These are phyloP conservation scores for Stemphylium vesicarium DNA, from an alignment of 2,329 filamentous ascomycete species.

Conservation along the genomic window DNA sequence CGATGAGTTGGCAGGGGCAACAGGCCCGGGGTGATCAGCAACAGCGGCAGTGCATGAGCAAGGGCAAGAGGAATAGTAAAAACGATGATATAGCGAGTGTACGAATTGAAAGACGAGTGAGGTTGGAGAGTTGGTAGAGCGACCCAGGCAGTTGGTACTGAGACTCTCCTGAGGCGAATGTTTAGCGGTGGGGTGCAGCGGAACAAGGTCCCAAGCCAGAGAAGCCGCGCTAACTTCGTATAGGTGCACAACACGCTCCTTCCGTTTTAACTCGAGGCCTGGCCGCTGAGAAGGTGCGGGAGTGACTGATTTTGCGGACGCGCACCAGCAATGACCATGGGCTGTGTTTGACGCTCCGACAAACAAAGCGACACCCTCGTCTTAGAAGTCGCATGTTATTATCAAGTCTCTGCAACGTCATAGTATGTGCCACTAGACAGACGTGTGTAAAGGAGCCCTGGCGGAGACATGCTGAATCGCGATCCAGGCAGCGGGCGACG, in stretches of 20 bases:
- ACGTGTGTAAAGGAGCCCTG: not conserved
- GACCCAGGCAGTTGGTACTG: conserved; percentile 10
- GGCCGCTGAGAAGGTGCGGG: conserved; percentile 7
- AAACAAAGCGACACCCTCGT: conserved; percentile 14
- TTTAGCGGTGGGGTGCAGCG: conserved; percentile 18
- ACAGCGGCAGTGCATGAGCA: conserved; percentile 7
- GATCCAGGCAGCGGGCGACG: not conserved
- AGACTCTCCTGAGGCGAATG: conserved; percentile 24
- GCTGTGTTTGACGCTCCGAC: not conserved
- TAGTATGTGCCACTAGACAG: conserved; percentile 2
- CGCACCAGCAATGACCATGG: conserved; percentile 1
- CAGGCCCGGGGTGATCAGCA: conserved; percentile 15
- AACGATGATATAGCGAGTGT: conserved; percentile 16
- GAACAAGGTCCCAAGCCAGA: conserved; percentile 8
- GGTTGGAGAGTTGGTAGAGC: conserved; percentile 1
- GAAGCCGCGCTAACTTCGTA: conserved; percentile 22
- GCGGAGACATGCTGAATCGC: not conserved
- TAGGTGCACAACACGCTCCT: conserved; percentile 17
- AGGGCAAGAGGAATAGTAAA: not conserved
- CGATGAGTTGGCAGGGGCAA: conserved; percentile 28
- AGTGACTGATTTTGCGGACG: not conserved
- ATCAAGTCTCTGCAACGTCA: conserved; percentile 12
- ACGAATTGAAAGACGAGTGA: conserved; percentile 17
- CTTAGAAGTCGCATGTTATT: conserved; percentile 8
- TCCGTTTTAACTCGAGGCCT: conserved; percentile 10